Conservation (phyloP, 2,329 filamentous ascomycete species). For the Penicillium sp. region DNA sequence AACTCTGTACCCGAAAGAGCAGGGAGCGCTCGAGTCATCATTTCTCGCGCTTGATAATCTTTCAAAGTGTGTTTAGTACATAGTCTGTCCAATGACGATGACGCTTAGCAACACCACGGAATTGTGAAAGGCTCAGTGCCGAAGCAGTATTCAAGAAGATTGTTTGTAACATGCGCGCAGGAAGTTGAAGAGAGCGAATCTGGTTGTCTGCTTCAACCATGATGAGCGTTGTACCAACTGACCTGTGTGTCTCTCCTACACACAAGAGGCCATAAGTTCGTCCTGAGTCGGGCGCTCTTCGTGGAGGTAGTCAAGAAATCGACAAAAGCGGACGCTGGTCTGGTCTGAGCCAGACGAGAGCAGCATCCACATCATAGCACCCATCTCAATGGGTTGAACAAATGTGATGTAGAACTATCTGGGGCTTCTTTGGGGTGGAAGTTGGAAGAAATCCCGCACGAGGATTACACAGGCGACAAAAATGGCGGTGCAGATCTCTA, state of each 20-base stretch:
- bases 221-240: not conserved
- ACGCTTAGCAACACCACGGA: not conserved
- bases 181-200: not conserved
- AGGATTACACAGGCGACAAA: not conserved
- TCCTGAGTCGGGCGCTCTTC: not conserved
- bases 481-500: not conserved
- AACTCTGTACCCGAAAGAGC: not conserved
- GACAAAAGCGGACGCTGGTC: not conserved
- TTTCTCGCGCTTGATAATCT: not conserved
- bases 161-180: not conserved
- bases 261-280: not conserved
- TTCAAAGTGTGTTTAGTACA: not conserved
- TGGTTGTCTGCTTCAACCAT: not conserved
- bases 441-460: not conserved
- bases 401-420: not conserved
- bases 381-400: not conserved
- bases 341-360: not conserved
- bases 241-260: not conserved
- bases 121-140: not conserved
- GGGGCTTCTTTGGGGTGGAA: not conserved
- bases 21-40: not conserved
- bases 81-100: not conserved
- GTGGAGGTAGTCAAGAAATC: not conserved
- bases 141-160: not conserved
- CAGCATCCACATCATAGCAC: not conserved